Evolutionary conservation across 2,329 filamentous ascomycete species (phyloP).

Genomic region (Fusarium floridanum): DNA sequence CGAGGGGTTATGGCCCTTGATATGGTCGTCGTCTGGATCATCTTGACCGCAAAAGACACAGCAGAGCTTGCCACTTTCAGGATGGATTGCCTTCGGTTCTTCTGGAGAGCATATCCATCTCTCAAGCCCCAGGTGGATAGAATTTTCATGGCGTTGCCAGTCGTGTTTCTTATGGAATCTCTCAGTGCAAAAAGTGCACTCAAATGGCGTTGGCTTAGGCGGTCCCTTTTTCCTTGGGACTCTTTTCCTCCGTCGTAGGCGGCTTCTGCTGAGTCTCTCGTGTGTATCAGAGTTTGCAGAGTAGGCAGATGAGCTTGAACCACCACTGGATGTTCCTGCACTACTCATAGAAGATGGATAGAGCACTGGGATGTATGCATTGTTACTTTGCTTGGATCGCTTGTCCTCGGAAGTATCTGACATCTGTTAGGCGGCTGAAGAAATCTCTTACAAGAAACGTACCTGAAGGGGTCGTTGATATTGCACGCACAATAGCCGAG

Average conservation of each 20-base stretch:
- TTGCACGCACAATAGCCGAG: background rate
- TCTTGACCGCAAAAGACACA: slow-evolving; percentile 3
- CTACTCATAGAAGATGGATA: background rate
- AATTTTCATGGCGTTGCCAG: slow-evolving; percentile 6
- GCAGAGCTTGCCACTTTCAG: background rate
- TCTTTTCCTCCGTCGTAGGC: background rate
- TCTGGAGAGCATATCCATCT: background rate
- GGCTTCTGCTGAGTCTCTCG: background rate
- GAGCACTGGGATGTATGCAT: background rate
- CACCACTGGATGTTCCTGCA: background rate
- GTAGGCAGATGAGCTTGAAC: background rate
- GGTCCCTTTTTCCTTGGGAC: background rate
- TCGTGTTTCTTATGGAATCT: slow-evolving; percentile 1
- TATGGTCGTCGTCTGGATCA: background rate
- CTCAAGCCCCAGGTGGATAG: background rate
- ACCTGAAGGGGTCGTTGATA: slow-evolving; percentile 1
- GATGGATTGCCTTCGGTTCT: background rate
- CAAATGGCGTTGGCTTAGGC: background rate
- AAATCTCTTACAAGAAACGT: background rate
- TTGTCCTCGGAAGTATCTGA: background rate
- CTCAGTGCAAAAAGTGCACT: slow-evolving; percentile 4
- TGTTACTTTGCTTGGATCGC: background rate
- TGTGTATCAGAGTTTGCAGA: background rate
- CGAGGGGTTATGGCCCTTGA: background rate
- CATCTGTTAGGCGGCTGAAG: background rate